These are phyloP conservation scores for Coemansia sp. DNA, from an alignment of 192 early-diverging fungal species.

Conservation along the genomic window DNA sequence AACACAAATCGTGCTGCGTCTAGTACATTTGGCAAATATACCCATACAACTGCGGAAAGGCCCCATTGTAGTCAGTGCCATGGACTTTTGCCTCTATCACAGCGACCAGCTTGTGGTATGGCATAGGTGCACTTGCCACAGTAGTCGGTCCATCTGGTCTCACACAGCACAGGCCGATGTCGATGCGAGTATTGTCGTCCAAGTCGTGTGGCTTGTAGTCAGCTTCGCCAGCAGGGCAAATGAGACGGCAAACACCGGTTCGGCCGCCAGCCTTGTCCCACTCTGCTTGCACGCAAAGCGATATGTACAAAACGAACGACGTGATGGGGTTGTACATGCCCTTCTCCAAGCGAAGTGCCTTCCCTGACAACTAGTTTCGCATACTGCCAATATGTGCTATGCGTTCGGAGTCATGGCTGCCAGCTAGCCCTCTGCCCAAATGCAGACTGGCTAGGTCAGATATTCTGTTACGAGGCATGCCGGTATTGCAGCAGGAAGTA, in stretches of 20 bases:
- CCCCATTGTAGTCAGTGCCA: not conserved
- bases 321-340: not conserved
- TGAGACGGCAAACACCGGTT: not conserved
- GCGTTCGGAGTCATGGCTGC: not conserved
- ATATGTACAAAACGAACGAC: not conserved
- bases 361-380: not conserved
- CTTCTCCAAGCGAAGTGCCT: not conserved
- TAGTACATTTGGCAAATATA: constrained; percentile 2
- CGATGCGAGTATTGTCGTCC: not conserved
- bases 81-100: not conserved
- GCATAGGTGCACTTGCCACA: not conserved
- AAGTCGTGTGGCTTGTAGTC: not conserved
- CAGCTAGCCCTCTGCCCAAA: not conserved
- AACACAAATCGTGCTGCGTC: constrained; percentile 9
- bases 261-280: not conserved
- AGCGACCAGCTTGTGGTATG: not conserved
- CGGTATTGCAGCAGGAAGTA: not conserved
- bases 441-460: not conserved
- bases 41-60: not conserved
- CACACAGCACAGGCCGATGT: not conserved
- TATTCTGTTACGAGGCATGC: not conserved
- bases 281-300: not conserved
- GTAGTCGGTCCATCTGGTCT: not conserved
- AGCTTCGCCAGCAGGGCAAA: not conserved
- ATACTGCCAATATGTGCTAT: not conserved